Base-by-base conservation (phyloP, 2,329 filamentous ascomycete species). In the Aspergillus hiratsukae region DNA sequence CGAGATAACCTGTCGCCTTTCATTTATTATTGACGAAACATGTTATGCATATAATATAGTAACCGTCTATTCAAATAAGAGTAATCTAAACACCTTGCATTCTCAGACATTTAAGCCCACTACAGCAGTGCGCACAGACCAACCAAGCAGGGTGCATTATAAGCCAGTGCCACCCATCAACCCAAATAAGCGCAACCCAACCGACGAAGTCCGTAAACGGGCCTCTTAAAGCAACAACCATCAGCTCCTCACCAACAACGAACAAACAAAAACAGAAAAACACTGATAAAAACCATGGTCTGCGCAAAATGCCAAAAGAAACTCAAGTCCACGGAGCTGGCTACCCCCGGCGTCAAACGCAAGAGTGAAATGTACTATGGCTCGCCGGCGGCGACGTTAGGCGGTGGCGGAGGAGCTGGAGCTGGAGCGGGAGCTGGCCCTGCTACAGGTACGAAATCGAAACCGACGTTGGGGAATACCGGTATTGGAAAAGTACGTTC, bases 331-430 rank as follows among this genome's bases (percentile, higher is more conserved):
- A 87, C 84, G 14, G 78, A 81, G 11, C 80, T 87, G 55, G 84
- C 83, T 58, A 87, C 85, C 0, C 85, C 85, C 0, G 81, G 78
- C 28, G 84, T 87, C 59, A 87, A 87, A 73, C 85, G 84, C 74
- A 87, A 85, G 77, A 83, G 73, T 66, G 85, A 87, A 52, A 84
- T 87, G 75, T 87, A 87, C 70, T 81, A 84, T 65, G 84, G 84
- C 49, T 87, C 84, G 1, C 72, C 83, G 1, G 76, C 81, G 11
- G 66, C 59, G 49, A 67, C 68, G 11, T 27, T 69, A 29, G 69
- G 71, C 40, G 69, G 71, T 27, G 74, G 48, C 75, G 76, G 23
- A 21, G 57, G 48, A 37, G 62, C 41, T 61, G 48, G 50, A 53
- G 69, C 37, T 28, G 23, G 19, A 37, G 62, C 41, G 60, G 48